These are phyloP conservation scores for Trichoderma asperellum DNA, from an alignment of 2,329 filamentous ascomycete genomes.

Conservation along the genomic window DNA sequence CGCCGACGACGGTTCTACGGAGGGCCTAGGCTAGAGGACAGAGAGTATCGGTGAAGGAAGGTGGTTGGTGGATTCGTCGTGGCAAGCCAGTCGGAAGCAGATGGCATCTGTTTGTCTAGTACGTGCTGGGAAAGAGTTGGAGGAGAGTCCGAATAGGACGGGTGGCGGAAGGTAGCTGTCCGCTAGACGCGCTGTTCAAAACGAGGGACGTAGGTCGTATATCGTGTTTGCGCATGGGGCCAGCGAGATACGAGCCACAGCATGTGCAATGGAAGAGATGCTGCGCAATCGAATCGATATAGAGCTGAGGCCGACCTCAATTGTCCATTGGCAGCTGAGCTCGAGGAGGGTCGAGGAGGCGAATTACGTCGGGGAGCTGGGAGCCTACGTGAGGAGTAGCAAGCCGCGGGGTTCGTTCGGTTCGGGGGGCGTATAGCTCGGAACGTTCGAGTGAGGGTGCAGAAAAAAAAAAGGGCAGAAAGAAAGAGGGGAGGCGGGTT, in stretches of 20 bases:
- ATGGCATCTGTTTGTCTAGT: slow-evolving; percentile 36
- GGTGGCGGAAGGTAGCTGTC: slow-evolving; percentile 33
- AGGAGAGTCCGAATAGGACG: slow-evolving; percentile 26
- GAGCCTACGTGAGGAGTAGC: slow-evolving; percentile 19
- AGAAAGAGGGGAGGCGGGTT: background rate
- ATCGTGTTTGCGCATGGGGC: slow-evolving; percentile 49
- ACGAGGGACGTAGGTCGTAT: slow-evolving; percentile 39
- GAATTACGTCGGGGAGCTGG: slow-evolving; percentile 9
- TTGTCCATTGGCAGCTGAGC: slow-evolving; percentile 26
- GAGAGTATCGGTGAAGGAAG: slow-evolving; percentile 27
- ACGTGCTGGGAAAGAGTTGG: slow-evolving; percentile 23
- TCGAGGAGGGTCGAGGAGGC: background rate
- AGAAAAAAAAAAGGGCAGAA: background rate
- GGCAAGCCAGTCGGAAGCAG: slow-evolving; percentile 30
- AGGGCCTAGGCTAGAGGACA: slow-evolving; percentile 33
- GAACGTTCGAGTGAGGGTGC: slow-evolving; percentile 11
- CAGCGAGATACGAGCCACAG: slow-evolving; percentile 33
- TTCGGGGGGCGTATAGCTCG: slow-evolving; percentile 20
- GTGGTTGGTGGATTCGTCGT: slow-evolving; percentile 23
- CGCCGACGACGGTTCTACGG: slow-evolving; percentile 39
- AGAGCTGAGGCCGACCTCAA: slow-evolving; percentile 27
- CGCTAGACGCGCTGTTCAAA: slow-evolving; percentile 40
- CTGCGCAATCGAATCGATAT: slow-evolving; percentile 25
- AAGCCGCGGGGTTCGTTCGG: slow-evolving; percentile 11
- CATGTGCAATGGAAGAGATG: slow-evolving; percentile 30